These are phyloP conservation scores for Cymbopogon citratus DNA, from an alignment of 176 grass and related monocot genomes.

Conservation along the genomic window DNA sequence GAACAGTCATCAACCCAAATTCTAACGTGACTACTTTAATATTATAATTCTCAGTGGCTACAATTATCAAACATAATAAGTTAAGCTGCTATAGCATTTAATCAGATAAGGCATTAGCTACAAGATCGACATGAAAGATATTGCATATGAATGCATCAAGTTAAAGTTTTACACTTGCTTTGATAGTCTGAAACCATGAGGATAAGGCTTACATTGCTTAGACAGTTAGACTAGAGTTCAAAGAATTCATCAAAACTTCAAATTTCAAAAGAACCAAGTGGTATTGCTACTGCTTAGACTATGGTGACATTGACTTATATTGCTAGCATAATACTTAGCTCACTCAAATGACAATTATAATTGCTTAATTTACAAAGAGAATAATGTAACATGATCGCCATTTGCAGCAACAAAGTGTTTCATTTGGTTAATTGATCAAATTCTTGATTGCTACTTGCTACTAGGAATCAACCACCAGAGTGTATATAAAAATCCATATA, in stretches of 20 bases:
- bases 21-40: background rate
- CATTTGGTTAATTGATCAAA: background rate
- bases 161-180: background rate
- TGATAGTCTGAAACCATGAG: background rate
- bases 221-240: background rate
- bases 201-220: background rate
- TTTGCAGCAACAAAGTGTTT: background rate
- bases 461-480: background rate
- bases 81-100: conserved; percentile 1
- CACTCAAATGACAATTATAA: background rate
- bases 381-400: background rate
- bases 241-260: background rate
- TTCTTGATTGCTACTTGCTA: background rate
- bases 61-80: conserved; percentile 12
- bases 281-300: background rate
- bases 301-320: background rate
- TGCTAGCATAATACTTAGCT: background rate
- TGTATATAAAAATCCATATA: conserved; percentile 12
- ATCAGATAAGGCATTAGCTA: background rate
- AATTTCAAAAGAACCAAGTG: conserved; percentile 14
- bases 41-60: background rate
- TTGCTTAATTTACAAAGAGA: background rate
- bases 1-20: background rate
- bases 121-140: conserved; percentile 8
- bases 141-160: background rate